Conservation (phyloP, 1,284 basidiomycete genomes). For the Malassezia cuniculi region DNA sequence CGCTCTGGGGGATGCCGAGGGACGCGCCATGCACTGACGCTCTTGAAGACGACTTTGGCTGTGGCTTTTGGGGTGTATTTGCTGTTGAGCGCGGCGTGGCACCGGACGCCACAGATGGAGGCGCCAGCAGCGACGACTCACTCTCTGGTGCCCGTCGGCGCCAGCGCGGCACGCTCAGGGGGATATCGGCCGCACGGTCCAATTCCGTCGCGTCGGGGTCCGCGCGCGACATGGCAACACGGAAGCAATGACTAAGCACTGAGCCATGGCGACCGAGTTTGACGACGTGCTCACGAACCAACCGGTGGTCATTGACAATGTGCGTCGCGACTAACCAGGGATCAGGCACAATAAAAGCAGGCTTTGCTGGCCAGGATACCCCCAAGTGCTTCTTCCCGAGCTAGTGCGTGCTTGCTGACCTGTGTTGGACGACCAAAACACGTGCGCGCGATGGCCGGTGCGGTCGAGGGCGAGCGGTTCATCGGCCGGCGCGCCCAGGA, state of each 20-base stretch:
- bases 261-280: conserved; percentile 27
- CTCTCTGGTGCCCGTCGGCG: too few species aligned
- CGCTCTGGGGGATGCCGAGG: too few species aligned
- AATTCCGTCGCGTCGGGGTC: conserved; percentile 3
- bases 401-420: conserved; percentile 14
- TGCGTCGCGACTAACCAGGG: conserved; percentile 17
- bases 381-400: conserved; percentile 44
- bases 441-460: conserved; percentile 41
- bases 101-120: too few species aligned
- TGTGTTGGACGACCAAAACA: conserved; percentile 42
- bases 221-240: not conserved
- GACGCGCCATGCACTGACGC: too few species aligned
- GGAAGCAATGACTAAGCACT: conserved; percentile 6
- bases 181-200: conserved; percentile 11
- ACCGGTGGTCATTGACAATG: conserved; percentile 44
- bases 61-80: too few species aligned
- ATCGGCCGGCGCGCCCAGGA: conserved; percentile 42
- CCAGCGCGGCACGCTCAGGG: too few species aligned
- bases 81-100: too few species aligned
- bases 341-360: conserved; percentile 44
- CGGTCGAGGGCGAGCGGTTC: conserved; percentile 43
- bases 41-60: too few species aligned
- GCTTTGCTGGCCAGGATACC: conserved; percentile 41
- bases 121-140: too few species aligned
- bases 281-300: conserved; percentile 45